These are phyloP conservation scores for Phytophthora litchii DNA, from an alignment of 352 stramenopile species.

Conservation along the genomic window DNA sequence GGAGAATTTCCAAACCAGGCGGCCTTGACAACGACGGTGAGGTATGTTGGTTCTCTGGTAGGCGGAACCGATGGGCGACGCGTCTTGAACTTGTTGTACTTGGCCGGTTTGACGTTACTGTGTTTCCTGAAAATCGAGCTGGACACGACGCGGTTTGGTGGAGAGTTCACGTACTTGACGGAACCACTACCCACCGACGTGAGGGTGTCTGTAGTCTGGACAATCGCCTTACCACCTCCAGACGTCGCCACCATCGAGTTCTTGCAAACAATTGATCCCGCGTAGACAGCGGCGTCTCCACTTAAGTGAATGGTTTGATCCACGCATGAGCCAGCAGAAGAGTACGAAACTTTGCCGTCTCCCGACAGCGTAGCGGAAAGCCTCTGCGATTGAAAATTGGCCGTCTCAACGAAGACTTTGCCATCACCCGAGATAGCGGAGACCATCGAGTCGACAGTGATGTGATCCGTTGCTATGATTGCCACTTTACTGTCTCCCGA, in stretches of 20 bases:
- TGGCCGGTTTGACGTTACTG: conserved; percentile 33
- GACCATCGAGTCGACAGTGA: conserved; percentile 20
- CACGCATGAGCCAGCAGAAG: conserved; percentile 21
- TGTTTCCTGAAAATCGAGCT: conserved; percentile 30
- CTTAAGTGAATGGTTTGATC: conserved; percentile 28
- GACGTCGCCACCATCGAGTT: conserved; percentile 20
- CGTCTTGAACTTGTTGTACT: conserved; percentile 37
- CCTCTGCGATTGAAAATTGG: conserved; percentile 21
- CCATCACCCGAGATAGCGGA: conserved; percentile 25
- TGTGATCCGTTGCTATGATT: conserved; percentile 13
- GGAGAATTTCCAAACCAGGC: conserved; percentile 30
- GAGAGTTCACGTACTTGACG: conserved; percentile 41
- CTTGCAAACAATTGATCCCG: conserved; percentile 34
- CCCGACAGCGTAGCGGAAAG: conserved; percentile 20
- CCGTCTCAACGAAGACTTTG: conserved; percentile 33
- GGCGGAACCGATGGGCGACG: conserved; percentile 14
- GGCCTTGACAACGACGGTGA: conserved; percentile 25
- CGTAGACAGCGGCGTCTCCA: conserved; percentile 27
- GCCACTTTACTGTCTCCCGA: conserved; percentile 21
- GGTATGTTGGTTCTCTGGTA: conserved; percentile 15
- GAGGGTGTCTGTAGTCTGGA: conserved; percentile 36
- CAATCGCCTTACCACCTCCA: conserved; percentile 29
- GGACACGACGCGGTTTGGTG: conserved; percentile 32
- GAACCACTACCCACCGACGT: conserved; percentile 25
- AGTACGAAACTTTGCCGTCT: conserved; percentile 32